Conservation (phyloP, 1,284 basidiomycete genomes). For the Heterobasidion irregulare region DNA sequence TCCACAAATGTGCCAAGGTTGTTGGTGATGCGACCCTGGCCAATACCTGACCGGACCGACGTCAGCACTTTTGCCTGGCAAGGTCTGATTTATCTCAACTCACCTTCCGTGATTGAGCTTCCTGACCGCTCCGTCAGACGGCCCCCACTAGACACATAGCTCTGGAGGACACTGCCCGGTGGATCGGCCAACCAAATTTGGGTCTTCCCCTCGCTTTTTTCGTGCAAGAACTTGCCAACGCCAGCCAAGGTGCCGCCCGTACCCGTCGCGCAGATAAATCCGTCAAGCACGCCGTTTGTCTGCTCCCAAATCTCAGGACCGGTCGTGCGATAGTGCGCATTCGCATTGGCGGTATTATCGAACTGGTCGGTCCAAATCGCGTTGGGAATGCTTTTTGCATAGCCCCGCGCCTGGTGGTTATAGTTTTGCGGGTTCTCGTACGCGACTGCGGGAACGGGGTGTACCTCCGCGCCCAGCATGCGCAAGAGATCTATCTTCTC, state of each 20-base stretch:
- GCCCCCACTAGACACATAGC: conserved; percentile 79
- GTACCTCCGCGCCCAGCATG: conserved; percentile 95
- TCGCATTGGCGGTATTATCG: conserved; percentile 88
- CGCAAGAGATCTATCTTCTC: conserved; percentile 97
- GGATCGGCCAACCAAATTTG: conserved; percentile 96
- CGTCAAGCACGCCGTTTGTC: conserved; percentile 75
- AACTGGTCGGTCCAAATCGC: conserved; percentile 99
- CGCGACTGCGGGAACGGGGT: conserved; percentile 93
- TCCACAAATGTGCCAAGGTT: conserved; percentile 86
- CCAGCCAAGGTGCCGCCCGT: conserved; percentile 96
- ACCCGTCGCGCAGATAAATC: conserved; percentile 90
- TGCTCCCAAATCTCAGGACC: conserved; percentile 98
- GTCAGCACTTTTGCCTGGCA: neutral
- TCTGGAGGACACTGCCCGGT: conserved; percentile 88
- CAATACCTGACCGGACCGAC: conserved; percentile 62
- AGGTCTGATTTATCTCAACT: conserved; percentile 7
- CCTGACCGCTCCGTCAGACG: conserved; percentile 76
- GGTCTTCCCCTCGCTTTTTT: conserved; percentile 74
- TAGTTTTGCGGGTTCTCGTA: conserved; percentile 97
- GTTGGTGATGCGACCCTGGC: conserved; percentile 94
- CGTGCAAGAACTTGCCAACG: conserved; percentile 78
- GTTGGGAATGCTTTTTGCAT: conserved; percentile 78
- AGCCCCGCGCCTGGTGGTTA: conserved; percentile 95
- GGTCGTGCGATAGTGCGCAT: conserved; percentile 85
- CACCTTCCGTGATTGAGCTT: conserved; percentile 95